A percentile compares a stretch with the other conserved stretches of the same genome.
phyloP scores from a whole-genome alignment of 78 protist species.

The Dictyostelium brefeldianum region DNA sequence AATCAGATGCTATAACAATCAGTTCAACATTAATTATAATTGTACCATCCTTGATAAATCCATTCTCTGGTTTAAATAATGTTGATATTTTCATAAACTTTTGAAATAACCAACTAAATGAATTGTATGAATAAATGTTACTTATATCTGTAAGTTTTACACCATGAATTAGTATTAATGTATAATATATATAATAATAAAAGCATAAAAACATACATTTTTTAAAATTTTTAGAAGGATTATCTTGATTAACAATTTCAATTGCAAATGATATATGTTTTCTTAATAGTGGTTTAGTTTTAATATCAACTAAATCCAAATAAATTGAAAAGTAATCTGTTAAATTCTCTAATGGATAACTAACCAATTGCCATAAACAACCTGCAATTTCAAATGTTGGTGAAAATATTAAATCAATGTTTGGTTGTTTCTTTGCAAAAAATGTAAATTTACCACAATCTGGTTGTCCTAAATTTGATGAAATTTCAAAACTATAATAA shows the following conservation, averaged over 20 bases:
- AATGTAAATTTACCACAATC: constrained; percentile 70
- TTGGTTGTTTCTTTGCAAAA: constrained; percentile 61
- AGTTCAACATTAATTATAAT: constrained; percentile 66
- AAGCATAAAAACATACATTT: constrained; percentile 26
- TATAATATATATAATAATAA: too few species aligned
- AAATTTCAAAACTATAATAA: constrained; percentile 67
- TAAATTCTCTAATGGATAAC: constrained; percentile 73
- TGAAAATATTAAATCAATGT: constrained; percentile 64
- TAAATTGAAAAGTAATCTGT: constrained; percentile 79
- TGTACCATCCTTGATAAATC: constrained; percentile 47
- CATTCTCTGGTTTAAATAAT: constrained; percentile 43
- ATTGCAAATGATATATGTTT: constrained; percentile 79
- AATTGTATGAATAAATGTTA: constrained; percentile 73
- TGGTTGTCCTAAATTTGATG: constrained; percentile 58
- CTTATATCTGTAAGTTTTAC: constrained; percentile 77
- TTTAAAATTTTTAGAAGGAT: constrained; percentile 66
- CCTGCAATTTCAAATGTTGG: constrained; percentile 76
- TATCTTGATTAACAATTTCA: constrained; percentile 76
- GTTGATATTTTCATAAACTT: constrained; percentile 72
- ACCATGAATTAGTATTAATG: neutral
- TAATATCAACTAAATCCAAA: constrained; percentile 73
- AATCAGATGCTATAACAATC: constrained; percentile 58
- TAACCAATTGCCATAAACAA: constrained; percentile 70
- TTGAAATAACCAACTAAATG: constrained; percentile 81
- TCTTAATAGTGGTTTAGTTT: constrained; percentile 71